These are phyloP conservation scores for Macrolepiota albuminosa DNA, from an alignment of 768 basidiomycete genomes.

Conservation along the genomic window DNA sequence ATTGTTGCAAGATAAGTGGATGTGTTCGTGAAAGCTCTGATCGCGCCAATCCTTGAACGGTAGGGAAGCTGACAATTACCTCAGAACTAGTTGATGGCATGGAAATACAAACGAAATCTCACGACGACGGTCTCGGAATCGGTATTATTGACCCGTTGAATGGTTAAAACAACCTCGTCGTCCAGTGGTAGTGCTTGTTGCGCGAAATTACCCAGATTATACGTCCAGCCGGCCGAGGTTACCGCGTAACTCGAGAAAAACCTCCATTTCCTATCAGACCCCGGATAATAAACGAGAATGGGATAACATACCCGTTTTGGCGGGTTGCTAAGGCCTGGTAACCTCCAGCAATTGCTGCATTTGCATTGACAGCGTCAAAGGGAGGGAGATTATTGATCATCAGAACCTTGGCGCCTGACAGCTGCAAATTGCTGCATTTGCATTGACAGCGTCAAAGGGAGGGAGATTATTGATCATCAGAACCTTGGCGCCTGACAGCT, in stretches of 20 bases:
- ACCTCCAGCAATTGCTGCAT: slow-evolving; percentile 44
- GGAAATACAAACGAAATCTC: slow-evolving; percentile 10
- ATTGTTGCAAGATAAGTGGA: slow-evolving; percentile 48
- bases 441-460: slow-evolving; percentile 47
- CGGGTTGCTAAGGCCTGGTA: slow-evolving; percentile 49
- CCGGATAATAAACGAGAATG: not conserved
- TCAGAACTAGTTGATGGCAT: not conserved
- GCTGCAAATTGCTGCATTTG: slow-evolving; percentile 43
- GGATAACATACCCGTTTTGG: slow-evolving; percentile 36
- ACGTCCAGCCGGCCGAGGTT: slow-evolving; percentile 33
- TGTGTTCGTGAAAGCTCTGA: slow-evolving; percentile 43
- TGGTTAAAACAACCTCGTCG: slow-evolving; percentile 43
- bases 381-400: slow-evolving; percentile 49
- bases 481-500: slow-evolving; percentile 50
- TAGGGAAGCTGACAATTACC: slow-evolving; percentile 45
- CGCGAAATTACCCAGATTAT: slow-evolving; percentile 51
- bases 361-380: slow-evolving; percentile 44
- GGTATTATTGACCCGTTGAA: slow-evolving; percentile 37
- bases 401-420: slow-evolving; percentile 53
- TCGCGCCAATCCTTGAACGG: slow-evolving; percentile 45
- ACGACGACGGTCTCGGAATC: slow-evolving; percentile 41
- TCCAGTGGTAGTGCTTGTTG: slow-evolving; percentile 46
- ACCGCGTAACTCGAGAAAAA: slow-evolving; percentile 43
- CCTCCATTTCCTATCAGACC: slow-evolving; percentile 17
- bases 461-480: slow-evolving; percentile 45